Base-by-base conservation (phyloP, 345 rosid genomes). In the Gossypium sturtianum region DNA sequence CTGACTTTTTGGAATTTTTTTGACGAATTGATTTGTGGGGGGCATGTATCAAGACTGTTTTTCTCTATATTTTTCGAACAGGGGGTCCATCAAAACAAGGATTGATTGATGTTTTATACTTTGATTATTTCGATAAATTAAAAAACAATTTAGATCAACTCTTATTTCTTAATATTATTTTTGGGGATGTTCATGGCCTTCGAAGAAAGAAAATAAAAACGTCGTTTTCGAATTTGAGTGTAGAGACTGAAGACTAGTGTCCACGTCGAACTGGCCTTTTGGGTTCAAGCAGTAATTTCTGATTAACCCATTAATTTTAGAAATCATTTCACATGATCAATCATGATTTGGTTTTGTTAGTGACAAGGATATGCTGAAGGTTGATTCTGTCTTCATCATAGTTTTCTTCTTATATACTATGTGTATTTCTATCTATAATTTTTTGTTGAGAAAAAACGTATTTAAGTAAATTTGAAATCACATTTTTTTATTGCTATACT, bases 1-100 rank as follows among this genome's bases (percentile, higher is more conserved):
- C 48, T 54, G 75, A 77, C 79, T 71, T 71, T 71, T 0, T 0
- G 17, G 20, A 45, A 29, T 3, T 54, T 54, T 54, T 6, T 73
- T 80, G 71, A 44, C 59, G 65, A 60, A 77, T 77, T 78, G 79
- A 79, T 76, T 57, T 79, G 84, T 73, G 76, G 83, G 90, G 89
- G 83, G 84, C 78, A 75, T 88, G 93, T 51, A 90, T 76, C 84
- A 75, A 62, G 87, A 81, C 82, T 66, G 3, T 13, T 60, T 23
- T 29, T 29, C 34, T 29, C 34, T 29, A 29, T 5, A 4, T 27
- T 60, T 71, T 80, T 76, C 84, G 80, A 79, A 25, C 10, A 6
- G 20, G 12, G 54, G 60, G 25, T 25, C 25, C 20, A 1, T 3
- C 19, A 56, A 19, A 19, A 56, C 67, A 48, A 51, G 5, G 11